A percentile compares a stretch with the other conserved stretches of the same genome.
Evolutionary conservation across 176 grass and related monocot species (phyloP).

Genomic region (Carex myosuroides): DNA sequence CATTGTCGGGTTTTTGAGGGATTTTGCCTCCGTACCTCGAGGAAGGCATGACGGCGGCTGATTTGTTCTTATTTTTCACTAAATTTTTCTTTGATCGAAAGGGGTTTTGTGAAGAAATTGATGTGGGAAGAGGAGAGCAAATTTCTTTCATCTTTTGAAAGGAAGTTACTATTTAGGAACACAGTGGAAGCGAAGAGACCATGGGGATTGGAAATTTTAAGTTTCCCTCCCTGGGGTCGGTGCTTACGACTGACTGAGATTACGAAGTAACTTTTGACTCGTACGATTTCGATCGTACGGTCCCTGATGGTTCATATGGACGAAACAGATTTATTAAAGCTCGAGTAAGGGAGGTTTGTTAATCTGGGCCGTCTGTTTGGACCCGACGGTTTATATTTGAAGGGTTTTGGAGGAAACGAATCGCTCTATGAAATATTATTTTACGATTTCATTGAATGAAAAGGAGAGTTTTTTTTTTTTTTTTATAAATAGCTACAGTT

Average conservation of each 20-base stretch:
- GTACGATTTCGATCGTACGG: not conserved
- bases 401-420: not conserved
- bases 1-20: not conserved
- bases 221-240: not conserved
- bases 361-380: not conserved
- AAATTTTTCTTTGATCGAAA: not conserved
- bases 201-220: not conserved
- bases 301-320: not conserved
- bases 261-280: not conserved
- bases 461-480: too few species aligned
- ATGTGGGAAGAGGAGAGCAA: not conserved
- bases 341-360: not conserved
- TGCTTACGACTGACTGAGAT: not conserved
- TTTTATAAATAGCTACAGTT: too few species aligned
- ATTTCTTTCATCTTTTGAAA: not conserved
- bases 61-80: not conserved
- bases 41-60: not conserved
- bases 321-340: not conserved
- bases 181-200: not conserved
- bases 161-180: not conserved
- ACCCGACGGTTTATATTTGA: not conserved
- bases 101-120: not conserved
- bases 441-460: too few species aligned
- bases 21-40: not conserved
- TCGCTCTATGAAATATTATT: not conserved